These are phyloP conservation scores for Eutypella sp. DNA, from an alignment of 2,329 filamentous ascomycete species.

Conservation along the genomic window DNA sequence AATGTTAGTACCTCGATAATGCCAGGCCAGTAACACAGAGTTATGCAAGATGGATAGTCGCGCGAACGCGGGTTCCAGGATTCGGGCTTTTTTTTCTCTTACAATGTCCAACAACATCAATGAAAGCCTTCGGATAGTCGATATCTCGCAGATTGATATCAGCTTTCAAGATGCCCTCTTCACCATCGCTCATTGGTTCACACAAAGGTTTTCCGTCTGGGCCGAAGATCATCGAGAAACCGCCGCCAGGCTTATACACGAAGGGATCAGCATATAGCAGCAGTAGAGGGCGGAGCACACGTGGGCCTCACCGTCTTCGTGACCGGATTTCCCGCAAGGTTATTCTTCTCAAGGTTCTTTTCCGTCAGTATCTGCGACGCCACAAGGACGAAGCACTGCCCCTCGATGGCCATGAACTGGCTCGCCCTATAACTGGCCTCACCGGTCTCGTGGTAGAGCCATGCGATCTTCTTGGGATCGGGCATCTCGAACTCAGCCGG, in stretches of 20 bases:
- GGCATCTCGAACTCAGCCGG: constrained; percentile 31
- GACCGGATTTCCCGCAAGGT: constrained; percentile 31
- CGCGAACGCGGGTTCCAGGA: neutral
- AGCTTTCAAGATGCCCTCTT: constrained; percentile 46
- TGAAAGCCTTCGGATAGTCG: constrained; percentile 33
- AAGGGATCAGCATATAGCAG: constrained; percentile 10
- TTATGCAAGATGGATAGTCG: neutral
- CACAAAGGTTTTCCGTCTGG: constrained; percentile 45
- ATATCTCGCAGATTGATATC: constrained; percentile 44
- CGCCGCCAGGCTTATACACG: constrained; percentile 31
- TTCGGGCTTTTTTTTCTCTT: neutral
- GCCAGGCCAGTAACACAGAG: constrained; percentile 21
- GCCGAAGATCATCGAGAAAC: constrained; percentile 45
- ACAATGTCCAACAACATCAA: constrained; percentile 32
- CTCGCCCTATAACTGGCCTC: constrained; percentile 29
- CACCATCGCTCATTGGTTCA: constrained; percentile 30
- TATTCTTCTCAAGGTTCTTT: constrained; percentile 34
- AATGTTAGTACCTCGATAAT: neutral
- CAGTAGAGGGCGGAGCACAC: constrained; percentile 1
- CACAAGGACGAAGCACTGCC: constrained; percentile 36
- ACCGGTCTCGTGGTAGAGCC: constrained; percentile 31
- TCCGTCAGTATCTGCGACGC: constrained; percentile 36
- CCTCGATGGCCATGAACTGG: constrained; percentile 40
- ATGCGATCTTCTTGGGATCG: constrained; percentile 28
- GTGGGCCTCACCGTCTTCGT: constrained; percentile 26